phyloP scores from a whole-genome alignment of 1,284 basidiomycete species.

The Thecaphora frezii region DNA sequence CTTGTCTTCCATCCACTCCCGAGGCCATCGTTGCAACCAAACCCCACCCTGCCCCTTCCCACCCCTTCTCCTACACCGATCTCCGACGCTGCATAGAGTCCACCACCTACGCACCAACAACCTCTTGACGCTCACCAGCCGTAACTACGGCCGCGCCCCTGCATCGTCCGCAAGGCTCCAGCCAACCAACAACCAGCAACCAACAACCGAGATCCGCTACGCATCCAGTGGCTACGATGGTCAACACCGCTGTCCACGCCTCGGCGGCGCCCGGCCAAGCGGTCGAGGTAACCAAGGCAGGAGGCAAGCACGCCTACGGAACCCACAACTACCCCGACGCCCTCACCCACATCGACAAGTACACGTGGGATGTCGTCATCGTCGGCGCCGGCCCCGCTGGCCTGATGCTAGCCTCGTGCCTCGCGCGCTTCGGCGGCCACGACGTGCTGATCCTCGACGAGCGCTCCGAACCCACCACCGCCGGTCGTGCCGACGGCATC shows the following conservation, averaged over 20 bases:
- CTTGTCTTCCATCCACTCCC: no score
- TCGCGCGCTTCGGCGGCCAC: slow-evolving; percentile 52
- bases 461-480: slow-evolving; percentile 59
- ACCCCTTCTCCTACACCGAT: no score
- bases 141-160: no score
- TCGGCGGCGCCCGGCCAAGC: slow-evolving; percentile 32
- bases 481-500: slow-evolving; percentile 61
- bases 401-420: slow-evolving; percentile 49
- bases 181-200: no score
- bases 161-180: no score
- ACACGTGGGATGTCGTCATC: slow-evolving; percentile 49
- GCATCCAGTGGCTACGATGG: background rate
- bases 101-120: no score
- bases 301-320: slow-evolving; percentile 43
- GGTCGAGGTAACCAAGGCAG: slow-evolving; percentile 39
- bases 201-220: background rate
- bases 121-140: no score
- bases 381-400: slow-evolving; percentile 55
- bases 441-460: slow-evolving; percentile 56
- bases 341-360: slow-evolving; percentile 40
- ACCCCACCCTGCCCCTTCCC: no score
- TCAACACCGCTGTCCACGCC: slow-evolving; percentile 5
- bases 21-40: no score
- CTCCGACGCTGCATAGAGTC: no score
- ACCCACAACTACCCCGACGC: slow-evolving; percentile 48